phyloP scores from a whole-genome alignment of 192 early-diverging fungal genomes.

The Gonapodya prolifera region DNA sequence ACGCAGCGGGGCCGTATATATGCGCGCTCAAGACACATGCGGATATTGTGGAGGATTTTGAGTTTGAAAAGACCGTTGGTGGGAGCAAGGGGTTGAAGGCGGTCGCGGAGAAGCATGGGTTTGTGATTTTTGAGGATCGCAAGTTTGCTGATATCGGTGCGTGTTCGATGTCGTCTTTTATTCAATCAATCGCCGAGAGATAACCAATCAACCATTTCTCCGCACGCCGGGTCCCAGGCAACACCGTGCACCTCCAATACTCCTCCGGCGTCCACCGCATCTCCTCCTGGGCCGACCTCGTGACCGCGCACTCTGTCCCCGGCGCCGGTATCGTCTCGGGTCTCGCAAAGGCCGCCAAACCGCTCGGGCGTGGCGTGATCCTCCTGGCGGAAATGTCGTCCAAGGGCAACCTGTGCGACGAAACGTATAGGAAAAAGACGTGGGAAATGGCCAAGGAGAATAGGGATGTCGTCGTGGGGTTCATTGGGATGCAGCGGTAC shows the following conservation, averaged over 20 bases:
- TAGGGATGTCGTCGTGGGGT: conserved; percentile 88
- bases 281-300: conserved; percentile 89
- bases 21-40: conserved; percentile 96
- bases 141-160: conserved; percentile 96
- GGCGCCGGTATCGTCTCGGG: conserved; percentile 94
- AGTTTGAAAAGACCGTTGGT: too few species aligned
- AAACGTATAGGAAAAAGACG: conserved; percentile 71
- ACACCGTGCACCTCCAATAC: conserved; percentile 96
- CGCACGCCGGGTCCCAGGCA: conserved; percentile 33
- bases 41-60: conserved; percentile 91
- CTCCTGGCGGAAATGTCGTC: conserved; percentile 97
- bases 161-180: neutral
- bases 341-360: conserved; percentile 74
- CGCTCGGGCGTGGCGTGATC: conserved; percentile 64
- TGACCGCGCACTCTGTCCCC: conserved; percentile 87
- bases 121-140: conserved; percentile 97
- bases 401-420: conserved; percentile 67
- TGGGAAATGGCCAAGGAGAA: conserved; percentile 74
- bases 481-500: conserved; percentile 69
- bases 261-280: conserved; percentile 81
- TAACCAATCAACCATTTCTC: neutral
- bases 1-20: conserved; percentile 84
- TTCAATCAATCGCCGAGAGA: conserved; percentile 13
- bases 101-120: conserved; percentile 76
- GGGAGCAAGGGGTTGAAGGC: conserved; percentile 56